phyloP scores from a whole-genome alignment of 495 filamentous ascomycete species.

The Hypoxylon lenormandii region DNA sequence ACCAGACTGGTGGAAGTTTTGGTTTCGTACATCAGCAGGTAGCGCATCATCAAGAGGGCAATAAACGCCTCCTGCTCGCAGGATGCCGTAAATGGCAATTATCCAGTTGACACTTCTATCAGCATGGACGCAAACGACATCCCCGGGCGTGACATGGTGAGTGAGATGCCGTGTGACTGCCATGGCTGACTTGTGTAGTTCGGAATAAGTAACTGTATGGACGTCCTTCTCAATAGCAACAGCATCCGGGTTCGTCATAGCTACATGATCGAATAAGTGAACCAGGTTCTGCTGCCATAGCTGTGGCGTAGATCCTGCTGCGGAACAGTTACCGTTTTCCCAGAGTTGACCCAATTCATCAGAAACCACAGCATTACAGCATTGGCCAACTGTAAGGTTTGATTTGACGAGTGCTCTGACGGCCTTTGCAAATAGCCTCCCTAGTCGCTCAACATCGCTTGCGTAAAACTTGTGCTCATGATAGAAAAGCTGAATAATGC shows the following conservation, averaged over 20 bases:
- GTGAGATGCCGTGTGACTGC: too few species aligned
- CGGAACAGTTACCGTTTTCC: conserved; percentile 23
- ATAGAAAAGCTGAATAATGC: too few species aligned
- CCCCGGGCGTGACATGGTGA: conserved; percentile 24
- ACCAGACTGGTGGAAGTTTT: conserved; percentile 25
- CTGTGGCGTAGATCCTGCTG: not conserved
- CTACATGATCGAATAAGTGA: conserved; percentile 35
- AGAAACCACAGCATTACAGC: too few species aligned
- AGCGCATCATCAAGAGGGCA: conserved; percentile 44
- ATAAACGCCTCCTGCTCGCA: conserved; percentile 53
- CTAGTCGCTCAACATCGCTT: too few species aligned
- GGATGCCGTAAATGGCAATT: conserved; percentile 49
- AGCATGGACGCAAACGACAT: conserved; percentile 51
- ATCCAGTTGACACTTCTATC: conserved; percentile 58
- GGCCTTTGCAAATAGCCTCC: too few species aligned
- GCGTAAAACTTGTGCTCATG: too few species aligned
- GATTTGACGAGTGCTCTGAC: too few species aligned
- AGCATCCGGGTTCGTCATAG: conserved; percentile 8
- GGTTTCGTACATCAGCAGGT: conserved; percentile 19
- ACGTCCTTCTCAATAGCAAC: conserved; percentile 26
- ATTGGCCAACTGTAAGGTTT: too few species aligned
- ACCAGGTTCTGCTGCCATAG: conserved; percentile 42
- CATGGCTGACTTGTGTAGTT: not conserved
- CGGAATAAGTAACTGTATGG: not conserved
- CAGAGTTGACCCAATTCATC: too few species aligned